Percentiles rank a stretch among this genome's conserved stretches.
Evolutionary conservation across 768 basidiomycete species (phyloP).

Genomic region (button mushroom (Agaricus bisporus)): DNA sequence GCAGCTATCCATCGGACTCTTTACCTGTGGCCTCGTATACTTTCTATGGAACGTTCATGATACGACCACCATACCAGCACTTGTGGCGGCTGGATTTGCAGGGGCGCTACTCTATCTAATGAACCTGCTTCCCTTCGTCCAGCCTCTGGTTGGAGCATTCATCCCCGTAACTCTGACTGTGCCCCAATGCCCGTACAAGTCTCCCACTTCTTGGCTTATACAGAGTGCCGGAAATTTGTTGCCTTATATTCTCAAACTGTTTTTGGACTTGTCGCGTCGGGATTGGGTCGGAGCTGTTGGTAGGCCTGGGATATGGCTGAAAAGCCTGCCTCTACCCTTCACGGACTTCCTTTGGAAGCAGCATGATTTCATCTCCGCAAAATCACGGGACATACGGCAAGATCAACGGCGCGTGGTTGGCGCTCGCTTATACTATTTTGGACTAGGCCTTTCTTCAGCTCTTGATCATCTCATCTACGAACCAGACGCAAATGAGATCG

Average conservation of each 20-base stretch:
- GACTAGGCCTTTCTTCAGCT: too few species aligned
- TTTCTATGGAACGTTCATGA: neutral
- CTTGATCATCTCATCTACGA: too few species aligned
- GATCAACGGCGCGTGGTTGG: too few species aligned
- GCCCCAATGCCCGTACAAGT: conserved; percentile 7
- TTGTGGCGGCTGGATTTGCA: conserved; percentile 2
- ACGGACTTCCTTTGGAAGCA: neutral
- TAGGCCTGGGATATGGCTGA: neutral
- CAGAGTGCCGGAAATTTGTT: neutral
- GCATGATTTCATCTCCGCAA: neutral
- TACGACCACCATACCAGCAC: neutral
- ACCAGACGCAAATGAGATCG: too few species aligned
- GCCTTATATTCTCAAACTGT: neutral
- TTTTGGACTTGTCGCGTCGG: neutral
- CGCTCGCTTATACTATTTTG: too few species aligned
- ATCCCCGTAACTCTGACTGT: neutral
- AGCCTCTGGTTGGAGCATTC: neutral
- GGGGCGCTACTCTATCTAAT: neutral
- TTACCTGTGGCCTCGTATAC: conserved; percentile 1
- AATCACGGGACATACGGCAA: too few species aligned
- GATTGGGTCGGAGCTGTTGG: neutral
- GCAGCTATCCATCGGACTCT: conserved; percentile 5
- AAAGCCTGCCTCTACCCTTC: too few species aligned
- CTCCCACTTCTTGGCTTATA: conserved; percentile 5
- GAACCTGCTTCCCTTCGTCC: neutral